Evolutionary conservation across 106 monocot species (phyloP).

Genomic region (Dendrobium catenatum): DNA sequence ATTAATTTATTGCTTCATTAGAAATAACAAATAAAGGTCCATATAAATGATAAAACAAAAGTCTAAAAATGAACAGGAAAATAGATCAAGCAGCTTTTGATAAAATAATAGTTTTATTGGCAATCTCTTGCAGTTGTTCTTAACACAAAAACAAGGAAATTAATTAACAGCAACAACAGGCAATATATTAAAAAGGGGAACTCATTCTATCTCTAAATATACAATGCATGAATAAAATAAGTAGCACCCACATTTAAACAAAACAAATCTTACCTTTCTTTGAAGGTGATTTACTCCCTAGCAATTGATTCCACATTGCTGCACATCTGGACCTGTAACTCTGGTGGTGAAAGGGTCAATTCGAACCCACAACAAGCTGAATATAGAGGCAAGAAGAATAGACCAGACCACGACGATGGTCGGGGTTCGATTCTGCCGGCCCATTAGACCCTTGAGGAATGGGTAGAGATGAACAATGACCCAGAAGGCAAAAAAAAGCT

Average conservation of each 20-base stretch:
- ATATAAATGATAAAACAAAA: not conserved
- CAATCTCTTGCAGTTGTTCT: not conserved
- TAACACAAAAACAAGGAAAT: not conserved
- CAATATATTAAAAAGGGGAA: not conserved
- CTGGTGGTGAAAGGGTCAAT: slow-evolving; percentile 86
- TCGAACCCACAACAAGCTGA: slow-evolving; percentile 80
- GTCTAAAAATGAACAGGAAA: not conserved
- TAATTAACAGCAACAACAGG: no score
- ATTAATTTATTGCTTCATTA: no score
- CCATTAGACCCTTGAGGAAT: slow-evolving; percentile 95
- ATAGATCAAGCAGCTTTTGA: not conserved
- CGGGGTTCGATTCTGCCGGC: slow-evolving; percentile 79
- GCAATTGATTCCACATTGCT: slow-evolving; percentile 88
- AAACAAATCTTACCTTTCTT: not conserved
- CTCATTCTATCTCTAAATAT: not conserved
- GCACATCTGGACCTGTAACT: slow-evolving; percentile 65
- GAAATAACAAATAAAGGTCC: not conserved
- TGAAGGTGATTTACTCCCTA: slow-evolving; percentile 8
- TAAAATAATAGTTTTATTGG: slow-evolving; percentile 2
- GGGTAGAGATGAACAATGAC: slow-evolving; percentile 95
- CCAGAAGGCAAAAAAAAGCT: slow-evolving; percentile 97
- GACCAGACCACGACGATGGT: slow-evolving; percentile 91
- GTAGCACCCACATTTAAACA: no score
- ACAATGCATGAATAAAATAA: not conserved
- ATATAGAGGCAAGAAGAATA: slow-evolving; percentile 88